Conservation (phyloP, 345 rosid species). For the Pistacia vera region DNA sequence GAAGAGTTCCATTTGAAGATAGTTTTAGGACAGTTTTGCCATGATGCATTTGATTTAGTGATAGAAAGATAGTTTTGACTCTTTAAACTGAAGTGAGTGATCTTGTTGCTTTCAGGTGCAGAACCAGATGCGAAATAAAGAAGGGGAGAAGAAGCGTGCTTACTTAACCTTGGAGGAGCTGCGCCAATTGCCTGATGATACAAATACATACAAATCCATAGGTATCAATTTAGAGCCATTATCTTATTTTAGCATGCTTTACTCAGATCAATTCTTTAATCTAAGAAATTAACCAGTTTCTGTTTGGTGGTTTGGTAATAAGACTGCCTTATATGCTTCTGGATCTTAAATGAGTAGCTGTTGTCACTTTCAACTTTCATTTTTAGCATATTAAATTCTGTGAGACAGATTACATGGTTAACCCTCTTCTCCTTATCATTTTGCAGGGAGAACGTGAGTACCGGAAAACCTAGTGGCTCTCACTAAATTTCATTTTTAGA, state of each 20-base stretch:
- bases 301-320: not conserved
- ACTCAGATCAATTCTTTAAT: not conserved
- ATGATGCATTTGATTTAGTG: conserved; percentile 9
- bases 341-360: not conserved
- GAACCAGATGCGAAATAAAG: conserved; percentile 85
- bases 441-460: conserved; percentile 98
- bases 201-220: conserved; percentile 88
- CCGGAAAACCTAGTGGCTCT: conserved; percentile 15
- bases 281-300: not conserved
- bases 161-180: conserved; percentile 93
- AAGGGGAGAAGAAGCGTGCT: conserved; percentile 91
- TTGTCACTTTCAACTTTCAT: conserved; percentile 11
- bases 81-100: conserved; percentile 20
- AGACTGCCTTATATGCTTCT: not conserved
- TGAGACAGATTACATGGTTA: not conserved
- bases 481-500: conserved; percentile 8
- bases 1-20: not conserved
- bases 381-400: not conserved
- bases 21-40: conserved; percentile 4
- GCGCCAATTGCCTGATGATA: conserved; percentile 66
- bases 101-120: conserved; percentile 59
- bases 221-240: conserved; percentile 35
- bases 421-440: conserved; percentile 23
- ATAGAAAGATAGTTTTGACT: not conserved
- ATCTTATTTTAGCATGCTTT: not conserved